These are phyloP conservation scores for Lactarius tabidus DNA, from an alignment of 768 basidiomycete species.

Conservation along the genomic window DNA sequence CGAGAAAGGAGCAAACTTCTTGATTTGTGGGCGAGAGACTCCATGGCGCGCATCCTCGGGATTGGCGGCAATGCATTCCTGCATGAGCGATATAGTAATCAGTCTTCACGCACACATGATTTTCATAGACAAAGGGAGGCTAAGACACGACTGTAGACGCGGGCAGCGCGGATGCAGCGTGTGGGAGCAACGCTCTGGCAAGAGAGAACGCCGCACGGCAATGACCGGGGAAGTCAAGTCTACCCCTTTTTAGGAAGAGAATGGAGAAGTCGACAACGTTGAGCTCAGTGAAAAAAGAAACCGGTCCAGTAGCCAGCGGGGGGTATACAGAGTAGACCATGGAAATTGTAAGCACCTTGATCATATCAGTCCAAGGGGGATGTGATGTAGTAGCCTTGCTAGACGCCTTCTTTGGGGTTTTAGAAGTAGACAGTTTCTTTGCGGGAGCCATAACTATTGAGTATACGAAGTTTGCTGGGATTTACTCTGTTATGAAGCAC, in stretches of 20 bases:
- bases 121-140: conserved; percentile 12
- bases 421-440: conserved; percentile 43
- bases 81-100: conserved; percentile 26
- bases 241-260: conserved; percentile 38
- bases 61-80: conserved; percentile 80
- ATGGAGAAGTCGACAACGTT: conserved; percentile 24
- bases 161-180: conserved; percentile 23
- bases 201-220: conserved; percentile 31
- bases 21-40: conserved; percentile 88
- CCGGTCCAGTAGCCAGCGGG: conserved; percentile 19
- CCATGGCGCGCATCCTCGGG: conserved; percentile 76
- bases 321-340: conserved; percentile 17
- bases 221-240: conserved; percentile 38
- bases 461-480: conserved; percentile 33
- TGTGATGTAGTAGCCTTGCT: conserved; percentile 42
- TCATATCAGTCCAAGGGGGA: conserved; percentile 72
- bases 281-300: conserved; percentile 12
- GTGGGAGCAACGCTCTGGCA: conserved; percentile 23
- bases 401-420: conserved; percentile 45
- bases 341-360: conserved; percentile 52
- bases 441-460: conserved; percentile 36
- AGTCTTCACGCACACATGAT: conserved; percentile 12
- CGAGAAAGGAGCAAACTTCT: conserved; percentile 60
- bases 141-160: conserved; percentile 12
- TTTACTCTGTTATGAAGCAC: conserved; percentile 21